phyloP scores from a whole-genome alignment of 257 asterid genomes.

The Petunia secreta region DNA sequence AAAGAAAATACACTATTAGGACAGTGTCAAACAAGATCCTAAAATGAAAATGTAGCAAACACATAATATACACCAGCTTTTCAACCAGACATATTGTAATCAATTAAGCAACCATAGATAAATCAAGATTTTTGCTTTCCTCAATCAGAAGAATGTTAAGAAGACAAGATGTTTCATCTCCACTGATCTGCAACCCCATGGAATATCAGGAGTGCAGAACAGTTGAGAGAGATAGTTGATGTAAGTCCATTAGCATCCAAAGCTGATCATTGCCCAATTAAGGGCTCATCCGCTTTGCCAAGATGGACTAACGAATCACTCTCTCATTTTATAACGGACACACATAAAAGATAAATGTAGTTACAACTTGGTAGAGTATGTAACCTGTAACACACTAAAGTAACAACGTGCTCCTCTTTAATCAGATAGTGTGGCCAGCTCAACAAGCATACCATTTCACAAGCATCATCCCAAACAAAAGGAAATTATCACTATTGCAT shows the following conservation, averaged over 20 bases:
- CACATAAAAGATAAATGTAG: no score
- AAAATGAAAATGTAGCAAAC: neutral
- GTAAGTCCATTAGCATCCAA: constrained; percentile 35
- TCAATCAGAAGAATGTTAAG: no score
- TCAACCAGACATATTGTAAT: neutral
- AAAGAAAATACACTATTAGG: neutral
- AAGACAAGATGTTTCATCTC: constrained; percentile 40
- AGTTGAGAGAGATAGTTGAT: constrained; percentile 47
- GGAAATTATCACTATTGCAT: no score
- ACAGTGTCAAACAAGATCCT: neutral
- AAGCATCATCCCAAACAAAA: no score
- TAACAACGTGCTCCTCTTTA: no score
- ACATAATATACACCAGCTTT: neutral
- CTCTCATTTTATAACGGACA: neutral
- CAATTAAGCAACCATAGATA: neutral
- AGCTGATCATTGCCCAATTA: constrained; percentile 30
- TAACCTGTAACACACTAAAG: neutral
- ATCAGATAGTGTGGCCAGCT: no score
- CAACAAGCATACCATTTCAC: no score
- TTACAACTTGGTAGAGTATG: no score
- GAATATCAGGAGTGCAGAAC: constrained; percentile 36
- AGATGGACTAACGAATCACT: constrained; percentile 45
- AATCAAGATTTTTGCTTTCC: neutral
- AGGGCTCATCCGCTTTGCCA: constrained; percentile 45
- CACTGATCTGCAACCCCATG: constrained; percentile 56